Evolutionary conservation across 768 basidiomycete species (phyloP).

Genomic region (Russula vinacea): DNA sequence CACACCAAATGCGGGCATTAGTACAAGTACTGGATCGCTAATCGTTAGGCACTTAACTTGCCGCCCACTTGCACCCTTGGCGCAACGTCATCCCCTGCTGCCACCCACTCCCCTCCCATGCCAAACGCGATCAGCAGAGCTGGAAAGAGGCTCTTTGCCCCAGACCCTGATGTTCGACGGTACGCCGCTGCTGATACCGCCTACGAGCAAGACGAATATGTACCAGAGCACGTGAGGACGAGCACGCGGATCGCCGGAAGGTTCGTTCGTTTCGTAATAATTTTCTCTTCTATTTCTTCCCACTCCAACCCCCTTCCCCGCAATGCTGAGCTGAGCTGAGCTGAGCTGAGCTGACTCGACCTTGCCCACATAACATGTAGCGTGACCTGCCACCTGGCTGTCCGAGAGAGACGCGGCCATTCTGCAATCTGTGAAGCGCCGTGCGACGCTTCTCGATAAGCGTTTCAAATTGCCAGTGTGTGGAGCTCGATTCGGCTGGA

Average conservation of each 20-base stretch:
- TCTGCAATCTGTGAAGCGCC: conserved; percentile 65
- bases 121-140: conserved; percentile 38
- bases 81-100: background rate
- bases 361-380: conserved; percentile 37
- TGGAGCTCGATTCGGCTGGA: conserved; percentile 84
- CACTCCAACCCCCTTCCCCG: background rate
- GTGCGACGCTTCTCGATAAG: conserved; percentile 87
- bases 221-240: conserved; percentile 31
- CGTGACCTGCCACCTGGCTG: conserved; percentile 71
- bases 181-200: conserved; percentile 70
- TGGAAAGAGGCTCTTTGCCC: conserved; percentile 54
- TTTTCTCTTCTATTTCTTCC: background rate
- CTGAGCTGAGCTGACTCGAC: background rate
- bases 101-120: conserved; percentile 23
- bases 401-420: conserved; percentile 72
- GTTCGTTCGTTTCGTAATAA: conserved; percentile 38
- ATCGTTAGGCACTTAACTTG: background rate
- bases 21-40: background rate
- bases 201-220: conserved; percentile 62
- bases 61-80: background rate
- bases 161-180: conserved; percentile 30
- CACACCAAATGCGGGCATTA: conserved; percentile 14
- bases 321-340: too few relatives aligned
- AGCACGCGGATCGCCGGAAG: conserved; percentile 45
- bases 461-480: conserved; percentile 75